Evolutionary conservation across 129 eudicot genomes (phyloP).

Genomic region (Pulicaria dysenterica): DNA sequence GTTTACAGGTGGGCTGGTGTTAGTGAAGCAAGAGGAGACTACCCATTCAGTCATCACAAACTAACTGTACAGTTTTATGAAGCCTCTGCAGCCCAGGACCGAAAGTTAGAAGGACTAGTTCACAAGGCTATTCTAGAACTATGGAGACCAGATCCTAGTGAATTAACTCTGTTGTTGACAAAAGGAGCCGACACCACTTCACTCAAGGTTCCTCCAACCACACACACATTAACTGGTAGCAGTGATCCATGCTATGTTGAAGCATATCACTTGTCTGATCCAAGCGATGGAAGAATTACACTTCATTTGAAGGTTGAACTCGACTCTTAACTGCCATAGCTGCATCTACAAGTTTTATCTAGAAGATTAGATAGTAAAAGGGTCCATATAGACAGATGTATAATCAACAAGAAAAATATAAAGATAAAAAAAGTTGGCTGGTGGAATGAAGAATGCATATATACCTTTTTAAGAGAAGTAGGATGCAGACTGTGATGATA

Average conservation of each 20-base stretch:
- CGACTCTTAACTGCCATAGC: constrained; percentile 18
- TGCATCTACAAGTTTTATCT: constrained; percentile 1
- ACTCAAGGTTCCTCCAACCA: constrained; percentile 83
- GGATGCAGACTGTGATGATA: background rate
- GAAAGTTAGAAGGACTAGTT: constrained; percentile 93
- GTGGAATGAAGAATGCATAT: constrained; percentile 4
- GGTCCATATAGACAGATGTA: background rate
- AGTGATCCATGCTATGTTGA: constrained; percentile 99
- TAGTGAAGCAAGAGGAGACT: constrained; percentile 91
- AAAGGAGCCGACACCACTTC: constrained; percentile 63
- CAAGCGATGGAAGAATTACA: constrained; percentile 89
- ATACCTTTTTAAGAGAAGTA: constrained; percentile 12
- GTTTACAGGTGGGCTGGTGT: constrained; percentile 92
- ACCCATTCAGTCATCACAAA: constrained; percentile 98
- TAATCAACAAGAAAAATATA: background rate
- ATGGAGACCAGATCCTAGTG: constrained; percentile 97
- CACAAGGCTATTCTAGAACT: constrained; percentile 95
- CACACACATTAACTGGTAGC: constrained; percentile 79
- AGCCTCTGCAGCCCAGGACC: constrained; percentile 91
- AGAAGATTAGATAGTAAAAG: background rate
- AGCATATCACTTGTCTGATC: constrained; percentile 94
- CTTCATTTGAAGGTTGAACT: constrained; percentile 80
- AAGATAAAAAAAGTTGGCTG: constrained; percentile 17
- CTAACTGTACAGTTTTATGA: constrained; percentile 95
- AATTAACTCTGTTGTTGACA: constrained; percentile 67